Conservation (phyloP, 73 alveolate genomes). For the Tetrahymena elliotti region DNA sequence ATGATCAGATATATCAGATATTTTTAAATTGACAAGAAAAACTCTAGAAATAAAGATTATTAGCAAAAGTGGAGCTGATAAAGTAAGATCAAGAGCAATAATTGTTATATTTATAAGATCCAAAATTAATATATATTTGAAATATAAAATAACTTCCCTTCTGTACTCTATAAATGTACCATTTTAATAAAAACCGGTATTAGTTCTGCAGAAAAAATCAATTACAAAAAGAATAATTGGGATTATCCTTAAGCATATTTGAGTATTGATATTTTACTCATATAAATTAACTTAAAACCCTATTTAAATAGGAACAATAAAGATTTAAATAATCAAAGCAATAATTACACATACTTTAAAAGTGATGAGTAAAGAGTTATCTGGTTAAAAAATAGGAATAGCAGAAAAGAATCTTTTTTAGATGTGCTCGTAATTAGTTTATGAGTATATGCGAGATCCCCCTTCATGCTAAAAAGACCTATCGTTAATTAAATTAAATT, state of each 20-base stretch:
- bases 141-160: not conserved
- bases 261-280: not conserved
- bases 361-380: not conserved
- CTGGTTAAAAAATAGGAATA: not conserved
- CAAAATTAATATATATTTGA: not conserved
- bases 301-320: not conserved
- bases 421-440: not conserved
- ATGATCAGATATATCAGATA: not conserved
- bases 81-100: not conserved
- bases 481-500: not conserved
- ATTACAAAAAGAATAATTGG: not conserved
- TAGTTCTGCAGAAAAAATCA: not conserved
- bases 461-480: not conserved
- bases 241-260: not conserved
- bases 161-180: not conserved
- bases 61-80: not conserved
- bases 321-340: not conserved
- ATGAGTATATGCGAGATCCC: not conserved
- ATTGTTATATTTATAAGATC: not conserved
- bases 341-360: not conserved
- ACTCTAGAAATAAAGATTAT: not conserved
- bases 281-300: not conserved
- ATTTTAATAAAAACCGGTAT: not conserved
- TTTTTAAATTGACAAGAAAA: not conserved
- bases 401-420: not conserved